Evolutionary conservation across 2,329 filamentous ascomycete species (phyloP).

Genomic region (Colletotrichum incanum): DNA sequence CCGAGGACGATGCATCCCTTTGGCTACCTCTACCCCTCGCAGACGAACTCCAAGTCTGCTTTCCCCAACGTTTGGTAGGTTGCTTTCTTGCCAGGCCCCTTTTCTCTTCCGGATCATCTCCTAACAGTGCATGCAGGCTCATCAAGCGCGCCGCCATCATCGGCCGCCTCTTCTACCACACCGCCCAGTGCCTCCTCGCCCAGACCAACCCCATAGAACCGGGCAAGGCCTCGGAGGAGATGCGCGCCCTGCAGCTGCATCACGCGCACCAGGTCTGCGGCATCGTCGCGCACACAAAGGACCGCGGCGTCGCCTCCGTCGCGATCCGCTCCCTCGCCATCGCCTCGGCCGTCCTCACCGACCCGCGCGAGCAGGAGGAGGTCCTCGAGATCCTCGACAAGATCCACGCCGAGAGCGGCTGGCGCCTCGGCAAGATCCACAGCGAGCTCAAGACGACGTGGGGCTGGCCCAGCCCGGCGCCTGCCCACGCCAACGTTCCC

Average conservation of each 20-base stretch:
- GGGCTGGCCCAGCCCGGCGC: constrained; percentile 71
- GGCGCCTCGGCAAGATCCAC: constrained; percentile 81
- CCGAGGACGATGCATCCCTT: constrained; percentile 91
- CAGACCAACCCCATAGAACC: constrained; percentile 82
- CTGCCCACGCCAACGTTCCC: not conserved
- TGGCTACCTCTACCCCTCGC: constrained; percentile 79
- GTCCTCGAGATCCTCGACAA: constrained; percentile 82
- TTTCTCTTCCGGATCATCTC: not conserved
- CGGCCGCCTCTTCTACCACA: constrained; percentile 90
- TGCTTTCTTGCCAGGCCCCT: not conserved
- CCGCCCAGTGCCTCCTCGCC: constrained; percentile 84
- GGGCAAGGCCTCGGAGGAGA: constrained; percentile 73
- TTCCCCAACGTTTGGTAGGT: constrained; percentile 90
- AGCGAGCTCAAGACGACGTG: constrained; percentile 82
- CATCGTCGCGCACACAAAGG: constrained; percentile 88
- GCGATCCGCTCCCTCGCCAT: constrained; percentile 85
- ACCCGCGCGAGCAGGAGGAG: constrained; percentile 83
- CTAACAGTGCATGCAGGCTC: constrained; percentile 67
- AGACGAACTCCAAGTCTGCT: constrained; percentile 77
- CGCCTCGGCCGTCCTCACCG: constrained; percentile 80
- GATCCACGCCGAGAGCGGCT: constrained; percentile 83
- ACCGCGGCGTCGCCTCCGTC: constrained; percentile 83
- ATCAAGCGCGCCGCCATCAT: constrained; percentile 87
- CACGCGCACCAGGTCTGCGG: constrained; percentile 92
- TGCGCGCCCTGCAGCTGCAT: constrained; percentile 78